Conservation (phyloP, 2,329 filamentous ascomycete genomes). For the Diaporthe ampelina region DNA sequence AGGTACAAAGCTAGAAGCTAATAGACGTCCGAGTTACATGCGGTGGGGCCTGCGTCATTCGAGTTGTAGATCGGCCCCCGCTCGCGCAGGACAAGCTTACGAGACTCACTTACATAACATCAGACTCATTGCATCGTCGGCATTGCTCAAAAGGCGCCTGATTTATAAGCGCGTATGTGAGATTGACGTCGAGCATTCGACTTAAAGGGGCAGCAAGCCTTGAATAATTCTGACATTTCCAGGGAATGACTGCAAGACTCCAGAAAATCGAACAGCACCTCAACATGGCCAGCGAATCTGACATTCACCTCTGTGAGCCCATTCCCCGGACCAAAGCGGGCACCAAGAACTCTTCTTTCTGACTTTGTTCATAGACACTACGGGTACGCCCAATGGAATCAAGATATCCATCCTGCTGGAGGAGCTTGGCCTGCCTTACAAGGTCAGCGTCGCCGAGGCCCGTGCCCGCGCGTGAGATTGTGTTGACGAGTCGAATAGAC, state of each 20-base stretch:
- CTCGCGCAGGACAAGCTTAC: conserved; percentile 30
- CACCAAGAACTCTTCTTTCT: background rate
- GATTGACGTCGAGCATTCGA: background rate
- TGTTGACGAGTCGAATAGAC: conserved; percentile 32
- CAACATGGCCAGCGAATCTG: conserved; percentile 64
- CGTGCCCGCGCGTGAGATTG: no score
- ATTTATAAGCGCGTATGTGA: conserved; percentile 39
- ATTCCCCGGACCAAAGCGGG: background rate
- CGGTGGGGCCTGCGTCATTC: conserved; percentile 2
- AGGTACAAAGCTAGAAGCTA: background rate
- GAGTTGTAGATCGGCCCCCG: background rate
- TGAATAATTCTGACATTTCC: background rate
- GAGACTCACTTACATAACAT: conserved; percentile 25
- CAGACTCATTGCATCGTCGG: background rate
- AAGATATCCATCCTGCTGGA: conserved; percentile 90
- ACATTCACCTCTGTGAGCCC: conserved; percentile 76
- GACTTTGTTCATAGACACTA: conserved; percentile 67
- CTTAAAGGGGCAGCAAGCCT: background rate
- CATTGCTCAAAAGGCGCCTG: conserved; percentile 20
- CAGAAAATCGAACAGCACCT: conserved; percentile 38
- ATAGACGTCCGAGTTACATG: background rate
- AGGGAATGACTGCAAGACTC: conserved; percentile 40
- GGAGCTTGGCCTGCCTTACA: conserved; percentile 87
- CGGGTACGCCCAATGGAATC: conserved; percentile 88
- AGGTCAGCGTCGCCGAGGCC: conserved; percentile 58